phyloP scores from a whole-genome alignment of 2,329 filamentous ascomycete species.

The Pleoardoris graminearum region DNA sequence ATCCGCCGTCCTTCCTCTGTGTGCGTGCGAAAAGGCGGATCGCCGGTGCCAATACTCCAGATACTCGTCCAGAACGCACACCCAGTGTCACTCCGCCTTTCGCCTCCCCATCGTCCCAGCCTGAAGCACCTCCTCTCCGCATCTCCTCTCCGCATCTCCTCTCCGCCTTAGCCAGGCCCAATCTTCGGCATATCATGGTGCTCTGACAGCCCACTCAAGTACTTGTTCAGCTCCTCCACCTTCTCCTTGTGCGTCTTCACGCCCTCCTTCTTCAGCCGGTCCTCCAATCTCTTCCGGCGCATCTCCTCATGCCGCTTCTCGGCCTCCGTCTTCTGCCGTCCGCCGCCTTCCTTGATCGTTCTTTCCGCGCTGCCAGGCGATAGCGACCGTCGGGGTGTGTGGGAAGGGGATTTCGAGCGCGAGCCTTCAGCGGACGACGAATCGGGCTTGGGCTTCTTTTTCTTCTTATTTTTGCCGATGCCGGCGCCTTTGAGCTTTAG shows the following conservation, averaged over 20 bases:
- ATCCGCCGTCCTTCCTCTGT: no score
- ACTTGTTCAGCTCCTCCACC: conserved; percentile 93
- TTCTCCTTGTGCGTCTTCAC: conserved; percentile 96
- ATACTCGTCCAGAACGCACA: no score
- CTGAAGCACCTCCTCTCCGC: neutral
- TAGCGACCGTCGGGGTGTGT: conserved; percentile 34
- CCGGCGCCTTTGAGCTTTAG: conserved; percentile 80
- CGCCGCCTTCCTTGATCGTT: conserved; percentile 31
- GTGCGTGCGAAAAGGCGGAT: no score
- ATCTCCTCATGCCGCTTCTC: conserved; percentile 81
- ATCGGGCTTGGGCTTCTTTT: conserved; percentile 47
- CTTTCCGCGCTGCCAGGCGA: conserved; percentile 39
- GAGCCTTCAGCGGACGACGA: conserved; percentile 24
- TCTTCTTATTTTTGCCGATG: conserved; percentile 67
- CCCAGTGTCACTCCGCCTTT: no score
- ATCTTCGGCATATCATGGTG: conserved; percentile 87
- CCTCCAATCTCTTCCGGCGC: conserved; percentile 77
- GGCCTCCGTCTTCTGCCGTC: conserved; percentile 74
- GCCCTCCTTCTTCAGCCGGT: conserved; percentile 79
- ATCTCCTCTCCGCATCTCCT: neutral
- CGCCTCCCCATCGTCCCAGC: neutral
- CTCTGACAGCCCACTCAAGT: conserved; percentile 87
- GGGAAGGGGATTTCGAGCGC: conserved; percentile 24
- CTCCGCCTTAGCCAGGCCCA: conserved; percentile 56
- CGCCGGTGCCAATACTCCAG: no score